Conservation (phyloP, 75 land plant species). For the Selaginella moellendorffii region DNA sequence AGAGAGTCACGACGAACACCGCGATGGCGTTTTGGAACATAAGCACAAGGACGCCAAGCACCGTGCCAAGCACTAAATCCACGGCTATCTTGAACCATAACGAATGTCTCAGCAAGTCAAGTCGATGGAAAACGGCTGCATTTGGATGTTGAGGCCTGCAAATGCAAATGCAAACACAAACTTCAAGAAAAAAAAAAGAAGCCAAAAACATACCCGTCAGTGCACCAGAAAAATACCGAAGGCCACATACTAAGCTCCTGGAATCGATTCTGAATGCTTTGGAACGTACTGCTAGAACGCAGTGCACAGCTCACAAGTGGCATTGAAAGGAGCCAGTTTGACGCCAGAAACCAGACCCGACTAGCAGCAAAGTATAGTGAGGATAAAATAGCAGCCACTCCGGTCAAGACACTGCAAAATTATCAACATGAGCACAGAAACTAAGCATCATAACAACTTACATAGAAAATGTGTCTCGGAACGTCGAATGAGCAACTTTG, state of each 20-base stretch:
- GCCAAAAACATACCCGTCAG: not conserved
- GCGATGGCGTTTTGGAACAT: slow-evolving; percentile 23
- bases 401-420: slow-evolving; percentile 49
- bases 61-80: slow-evolving; percentile 58
- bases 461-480: slow-evolving; percentile 14
- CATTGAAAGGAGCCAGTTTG: not conserved
- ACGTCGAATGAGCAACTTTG: slow-evolving; percentile 9
- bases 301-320: not conserved
- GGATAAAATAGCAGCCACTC: slow-evolving; percentile 28
- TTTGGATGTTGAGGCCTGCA: slow-evolving; percentile 51
- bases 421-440: slow-evolving; percentile 43
- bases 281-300: not conserved
- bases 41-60: slow-evolving; percentile 43
- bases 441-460: not conserved
- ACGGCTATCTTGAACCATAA: slow-evolving; percentile 55
- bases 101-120: slow-evolving; percentile 43
- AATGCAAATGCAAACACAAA: not conserved
- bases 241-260: not conserved
- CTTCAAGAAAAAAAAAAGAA: not conserved
- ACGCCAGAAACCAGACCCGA: not conserved
- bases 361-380: not conserved
- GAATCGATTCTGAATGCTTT: not conserved
- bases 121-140: slow-evolving; percentile 55
- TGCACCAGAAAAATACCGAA: not conserved
- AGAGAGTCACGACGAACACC: slow-evolving; percentile 27